Evolutionary conservation across 345 rosid genomes (phyloP), one percentile per base, ranked within the genome.

Genomic region (Salix caprea): DNA sequence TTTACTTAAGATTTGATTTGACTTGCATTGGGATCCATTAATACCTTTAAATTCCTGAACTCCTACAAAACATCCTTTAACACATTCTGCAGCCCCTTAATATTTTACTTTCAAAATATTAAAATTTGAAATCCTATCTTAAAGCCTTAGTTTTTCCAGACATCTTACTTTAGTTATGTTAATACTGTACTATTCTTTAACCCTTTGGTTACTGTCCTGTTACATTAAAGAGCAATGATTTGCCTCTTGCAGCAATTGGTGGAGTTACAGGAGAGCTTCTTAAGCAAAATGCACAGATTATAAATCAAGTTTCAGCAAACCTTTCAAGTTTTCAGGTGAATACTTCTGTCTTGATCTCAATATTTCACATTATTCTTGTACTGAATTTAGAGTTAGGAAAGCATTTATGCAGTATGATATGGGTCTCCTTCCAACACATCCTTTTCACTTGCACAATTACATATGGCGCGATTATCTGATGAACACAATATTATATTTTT

Each of bases 261-360:
- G 94, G 92, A 67, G 65, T 75, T 36, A 73, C 83, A 4, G 85
- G 85, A 18, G 89, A 86, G 80, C 90, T 92, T 85, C 89, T 90
- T 44, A 80, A 87, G 84, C 87, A 88, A 80, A 94, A 94, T 83
- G 75, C 77, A 39, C 86, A 83, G 66, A 78, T 80, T 60, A 77
- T 92, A 16, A 71, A 40, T 65, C 89, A 85, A 76, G 90, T 94
- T 74, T 81, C 85, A 71, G 78, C 84, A 56, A 94, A 94, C 85
- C 73, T 90, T 67, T 75, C 85, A 66, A 44, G 84, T 39, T 82
- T 78, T 68, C 79, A 80, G 86, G 98, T 79, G 44, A 74, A 36
- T 32, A 73, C 69, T 30, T 73, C 1, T 58, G 6, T 9, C 69
- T 6, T 36, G 9, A 32, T 78, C 24, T 36, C n/a, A 40, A 26